Base-by-base conservation (phyloP, 495 filamentous ascomycete species). In the Glarea lozoyensis region DNA sequence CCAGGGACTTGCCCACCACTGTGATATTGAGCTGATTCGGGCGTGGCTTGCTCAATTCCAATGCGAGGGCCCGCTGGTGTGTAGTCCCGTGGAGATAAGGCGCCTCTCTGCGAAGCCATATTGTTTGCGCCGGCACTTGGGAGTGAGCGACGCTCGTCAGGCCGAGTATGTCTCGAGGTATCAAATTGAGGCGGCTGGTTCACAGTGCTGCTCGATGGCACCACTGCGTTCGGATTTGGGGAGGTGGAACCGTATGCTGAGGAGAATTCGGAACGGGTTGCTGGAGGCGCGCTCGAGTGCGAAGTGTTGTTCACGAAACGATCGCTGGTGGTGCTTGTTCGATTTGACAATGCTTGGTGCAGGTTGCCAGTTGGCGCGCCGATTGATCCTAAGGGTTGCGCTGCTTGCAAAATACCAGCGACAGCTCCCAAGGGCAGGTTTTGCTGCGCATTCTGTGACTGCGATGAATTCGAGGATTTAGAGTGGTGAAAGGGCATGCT, bases 131-230 rank as follows among this genome's bases (percentile, higher is more conserved):
- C 63, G 11, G 82, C 66, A 31, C 81, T 76, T 46, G 90, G 81
- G n/a, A n/a, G n/a, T n/a, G n/a, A n/a, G 62, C 90, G 86, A 53
- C 89, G 71, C 66, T 93, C 86, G 52, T 89, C 86, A 48, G 74
- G 67, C 37, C 78, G 69, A 36, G 65, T 57, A 52, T 76, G 67
- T 51, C 77, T 68, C 29, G 72, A 64, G 19, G 69, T 68, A 21
- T 78, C 76, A 58, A 70, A 80, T 15, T 69, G 56, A 48, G 66
- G 67, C 31, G 61, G 47, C 19, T 65, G 62, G 48, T 66, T 73
- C 38, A 37, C 40, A 19, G 7, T 53, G 25, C 20, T 42, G 25
- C 39, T 55, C 10, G 55, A 46, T n/a, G n/a, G n/a, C n/a, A n/a
- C n/a, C n/a, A n/a, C n/a, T n/a, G n/a, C n/a, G n/a, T n/a, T n/a